phyloP scores from a whole-genome alignment of 106 monocot species.

The Ottelia alismoides region DNA sequence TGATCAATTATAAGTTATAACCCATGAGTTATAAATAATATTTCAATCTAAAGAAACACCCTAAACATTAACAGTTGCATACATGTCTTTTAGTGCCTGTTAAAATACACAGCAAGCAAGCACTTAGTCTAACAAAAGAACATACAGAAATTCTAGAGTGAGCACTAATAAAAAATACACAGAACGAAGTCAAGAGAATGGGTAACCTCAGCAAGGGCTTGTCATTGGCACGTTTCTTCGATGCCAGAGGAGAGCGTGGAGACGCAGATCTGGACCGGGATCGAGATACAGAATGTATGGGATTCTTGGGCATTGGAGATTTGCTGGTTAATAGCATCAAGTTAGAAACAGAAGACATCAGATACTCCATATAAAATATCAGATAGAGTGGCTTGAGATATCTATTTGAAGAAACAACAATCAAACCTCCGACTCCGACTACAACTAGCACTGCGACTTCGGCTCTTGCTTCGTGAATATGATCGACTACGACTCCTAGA shows the following conservation, averaged over 20 bases:
- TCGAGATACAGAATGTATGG: slow-evolving; percentile 29
- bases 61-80: too few species aligned
- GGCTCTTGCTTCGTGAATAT: slow-evolving; percentile 38
- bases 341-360: slow-evolving; percentile 2
- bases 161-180: too few species aligned
- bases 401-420: neutral
- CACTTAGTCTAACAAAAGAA: too few species aligned
- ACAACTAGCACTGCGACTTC: slow-evolving; percentile 22
- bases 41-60: too few species aligned
- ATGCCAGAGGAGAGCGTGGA: slow-evolving; percentile 28
- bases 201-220: too few species aligned
- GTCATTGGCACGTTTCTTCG: slow-evolving; percentile 36
- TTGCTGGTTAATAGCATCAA: too few species aligned
- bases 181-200: too few species aligned
- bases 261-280: slow-evolving; percentile 44
- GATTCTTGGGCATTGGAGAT: slow-evolving; percentile 35
- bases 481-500: slow-evolving; percentile 60
- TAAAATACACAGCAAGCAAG: too few species aligned
- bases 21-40: too few species aligned
- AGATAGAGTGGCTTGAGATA: neutral
- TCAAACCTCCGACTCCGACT: slow-evolving; percentile 34
- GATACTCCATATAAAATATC: neutral
- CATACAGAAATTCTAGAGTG: too few species aligned
- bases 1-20: too few species aligned
- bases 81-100: too few species aligned